Evolutionary conservation across 768 basidiomycete species (phyloP), one percentile per base, ranked within the genome.

Genomic region (Podaxis mareebaensis): DNA sequence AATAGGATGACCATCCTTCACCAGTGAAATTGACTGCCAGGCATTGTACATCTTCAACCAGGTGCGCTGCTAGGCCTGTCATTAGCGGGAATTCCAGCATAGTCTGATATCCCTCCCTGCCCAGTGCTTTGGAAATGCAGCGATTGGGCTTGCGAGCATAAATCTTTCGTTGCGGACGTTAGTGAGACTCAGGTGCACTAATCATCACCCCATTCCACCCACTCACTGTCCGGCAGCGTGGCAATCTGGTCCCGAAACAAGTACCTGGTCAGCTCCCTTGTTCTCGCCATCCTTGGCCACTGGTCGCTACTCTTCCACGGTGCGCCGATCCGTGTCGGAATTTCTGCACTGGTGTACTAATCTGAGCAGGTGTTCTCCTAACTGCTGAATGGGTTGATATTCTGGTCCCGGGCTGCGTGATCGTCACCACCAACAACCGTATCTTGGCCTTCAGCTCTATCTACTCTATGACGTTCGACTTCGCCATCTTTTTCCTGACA

Each of bases 271-370:
- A 54, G 74, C 13, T 82, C 83, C 22, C 77, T 91, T 1, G 72
- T 86, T 20, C 59, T 77, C 3, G 73, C 90, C 55, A 89, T 89
- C 65, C 75, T 90, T 15, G 89, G 82, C 0, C 89, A 91, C 69
- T 91, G 88, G 89, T 87, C 87, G 3, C 77, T 91, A 48, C 77
- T 90, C 36, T 74, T 91, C 28, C 88, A 88, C 68, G 89, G 89
- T 87, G 65, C 26, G 74, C 64, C 44, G 33, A 28, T 44, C 12
- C n/a, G 24, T 24, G 24, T 26, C 40, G 17, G 5, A 24, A 39
- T 17, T 53, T 22, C 42, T 44, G 39, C 22, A 33, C 28, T 24
- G 24, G 7, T 24, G 49, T 38, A 10, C 54, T 46, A 57, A 55
- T 51, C 44, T 40, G 12, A 39, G 22, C 54, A 86, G 87, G 87